Conservation (phyloP, 495 filamentous ascomycete genomes). For the Aspergillus bridgeri region DNA sequence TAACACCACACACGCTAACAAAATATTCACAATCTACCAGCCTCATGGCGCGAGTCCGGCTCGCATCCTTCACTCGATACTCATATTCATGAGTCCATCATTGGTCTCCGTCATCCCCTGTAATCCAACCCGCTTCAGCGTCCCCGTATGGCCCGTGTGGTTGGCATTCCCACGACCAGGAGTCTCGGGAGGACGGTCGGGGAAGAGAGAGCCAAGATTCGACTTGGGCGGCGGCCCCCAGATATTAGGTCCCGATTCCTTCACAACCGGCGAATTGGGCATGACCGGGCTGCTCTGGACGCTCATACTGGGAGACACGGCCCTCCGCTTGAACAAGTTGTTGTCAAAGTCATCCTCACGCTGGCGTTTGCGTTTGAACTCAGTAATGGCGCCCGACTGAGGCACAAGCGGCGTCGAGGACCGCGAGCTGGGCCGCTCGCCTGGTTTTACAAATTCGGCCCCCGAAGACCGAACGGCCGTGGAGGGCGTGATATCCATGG, state of each 20-base stretch:
- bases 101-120: slow-evolving; percentile 96
- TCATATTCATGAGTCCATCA: slow-evolving; percentile 97
- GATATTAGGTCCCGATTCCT: slow-evolving; percentile 56
- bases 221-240: slow-evolving; percentile 72
- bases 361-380: slow-evolving; percentile 75
- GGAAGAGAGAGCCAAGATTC: slow-evolving; percentile 46
- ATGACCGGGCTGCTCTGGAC: slow-evolving; percentile 86
- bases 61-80: slow-evolving; percentile 60
- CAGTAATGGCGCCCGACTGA: slow-evolving; percentile 49
- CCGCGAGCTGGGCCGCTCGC: slow-evolving; percentile 37
- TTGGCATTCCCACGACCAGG: slow-evolving; percentile 30
- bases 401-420: slow-evolving; percentile 48
- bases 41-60: slow-evolving; percentile 8
- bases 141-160: slow-evolving; percentile 32
- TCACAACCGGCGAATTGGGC: slow-evolving; percentile 69
- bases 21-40: not conserved
- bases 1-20: not conserved
- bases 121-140: slow-evolving; percentile 71
- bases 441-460: slow-evolving; percentile 30
- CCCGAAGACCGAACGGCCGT: slow-evolving; percentile 36
- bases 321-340: slow-evolving; percentile 84
- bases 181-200: slow-evolving; percentile 48
- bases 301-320: slow-evolving; percentile 90
- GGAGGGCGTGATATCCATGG: slow-evolving; percentile 70
- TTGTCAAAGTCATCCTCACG: slow-evolving; percentile 92